These are phyloP conservation scores for Globisporangium acanthophoron DNA, from an alignment of 352 stramenopile genomes.

Conservation along the genomic window DNA sequence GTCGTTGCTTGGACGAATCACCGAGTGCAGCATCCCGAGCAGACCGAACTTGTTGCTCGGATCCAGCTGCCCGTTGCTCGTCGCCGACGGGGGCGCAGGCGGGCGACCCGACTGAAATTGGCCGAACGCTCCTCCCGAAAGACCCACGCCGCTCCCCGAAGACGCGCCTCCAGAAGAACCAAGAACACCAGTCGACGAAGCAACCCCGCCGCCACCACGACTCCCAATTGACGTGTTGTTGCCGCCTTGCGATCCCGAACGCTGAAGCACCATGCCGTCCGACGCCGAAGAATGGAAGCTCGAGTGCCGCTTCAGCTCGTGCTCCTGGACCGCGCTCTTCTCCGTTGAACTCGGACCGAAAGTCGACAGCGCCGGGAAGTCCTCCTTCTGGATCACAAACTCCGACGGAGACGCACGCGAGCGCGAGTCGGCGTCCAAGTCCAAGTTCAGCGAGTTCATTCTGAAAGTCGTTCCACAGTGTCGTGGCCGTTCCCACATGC, in stretches of 20 bases:
- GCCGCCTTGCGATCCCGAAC: conserved; percentile 31
- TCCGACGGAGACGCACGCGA: conserved; percentile 53
- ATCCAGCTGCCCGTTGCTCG: conserved; percentile 46
- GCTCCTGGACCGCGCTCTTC: conserved; percentile 38
- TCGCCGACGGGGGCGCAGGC: conserved; percentile 8
- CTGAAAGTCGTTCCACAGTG: conserved; percentile 17
- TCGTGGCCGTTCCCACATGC: neutral
- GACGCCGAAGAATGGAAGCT: conserved; percentile 67
- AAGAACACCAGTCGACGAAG: conserved; percentile 3
- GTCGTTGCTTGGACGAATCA: conserved; percentile 65
- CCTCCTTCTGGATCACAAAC: conserved; percentile 86
- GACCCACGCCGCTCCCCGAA: conserved; percentile 34
- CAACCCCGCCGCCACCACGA: conserved; percentile 13
- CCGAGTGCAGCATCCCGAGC: conserved; percentile 73
- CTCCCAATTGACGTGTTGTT: conserved; percentile 59
- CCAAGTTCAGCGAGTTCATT: conserved; percentile 55
- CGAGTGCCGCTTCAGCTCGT: conserved; percentile 58
- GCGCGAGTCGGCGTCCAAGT: conserved; percentile 26
- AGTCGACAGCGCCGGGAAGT: conserved; percentile 78
- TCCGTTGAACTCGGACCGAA: conserved; percentile 42
- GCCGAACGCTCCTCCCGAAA: conserved; percentile 55
- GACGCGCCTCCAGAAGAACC: conserved; percentile 9
- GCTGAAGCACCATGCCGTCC: conserved; percentile 52
- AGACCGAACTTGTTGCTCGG: conserved; percentile 74
- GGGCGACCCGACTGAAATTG: conserved; percentile 32